Evolutionary conservation across 345 rosid genomes (phyloP).

Genomic region (Odontarrhena argentea): DNA sequence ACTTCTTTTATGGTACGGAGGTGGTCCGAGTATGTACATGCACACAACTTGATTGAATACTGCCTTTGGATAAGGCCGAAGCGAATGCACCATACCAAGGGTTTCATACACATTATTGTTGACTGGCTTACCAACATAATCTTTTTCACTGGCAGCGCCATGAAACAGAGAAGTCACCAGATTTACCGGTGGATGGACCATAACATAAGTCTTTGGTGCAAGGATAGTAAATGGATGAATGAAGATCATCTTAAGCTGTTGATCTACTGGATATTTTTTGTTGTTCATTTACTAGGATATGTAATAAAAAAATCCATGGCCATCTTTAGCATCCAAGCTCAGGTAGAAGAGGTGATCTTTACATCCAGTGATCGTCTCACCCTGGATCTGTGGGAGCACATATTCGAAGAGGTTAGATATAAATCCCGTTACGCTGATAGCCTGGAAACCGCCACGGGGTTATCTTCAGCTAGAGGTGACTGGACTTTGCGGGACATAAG

Average conservation of each 20-base stretch:
- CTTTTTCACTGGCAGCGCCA: background rate
- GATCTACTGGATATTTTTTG: too few relatives aligned
- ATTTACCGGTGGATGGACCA: too few relatives aligned
- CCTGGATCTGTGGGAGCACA: conserved; percentile 47
- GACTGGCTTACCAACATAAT: background rate
- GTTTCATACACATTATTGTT: background rate
- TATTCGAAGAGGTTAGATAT: conserved; percentile 46
- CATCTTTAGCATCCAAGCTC: conserved; percentile 32
- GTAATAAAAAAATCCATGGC: conserved; percentile 5
- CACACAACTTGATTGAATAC: conserved; percentile 47
- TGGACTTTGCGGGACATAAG: conserved; percentile 36
- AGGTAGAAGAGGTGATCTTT: conserved; percentile 35
- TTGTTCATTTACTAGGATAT: too few relatives aligned
- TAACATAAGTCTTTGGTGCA: too few relatives aligned
- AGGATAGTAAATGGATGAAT: too few relatives aligned
- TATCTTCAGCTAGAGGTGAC: conserved; percentile 52
- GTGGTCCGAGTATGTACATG: conserved; percentile 49
- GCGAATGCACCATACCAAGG: conserved; percentile 23
- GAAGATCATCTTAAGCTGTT: too few relatives aligned
- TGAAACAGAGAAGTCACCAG: too few relatives aligned
- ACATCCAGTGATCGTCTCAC: conserved; percentile 43
- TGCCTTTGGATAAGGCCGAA: conserved; percentile 37
- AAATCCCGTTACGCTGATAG: conserved; percentile 32
- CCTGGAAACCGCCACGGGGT: conserved; percentile 39
- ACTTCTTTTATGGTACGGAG: conserved; percentile 37